Conservation (phyloP, 495 filamentous ascomycete genomes). For the Penicillium manginii region DNA sequence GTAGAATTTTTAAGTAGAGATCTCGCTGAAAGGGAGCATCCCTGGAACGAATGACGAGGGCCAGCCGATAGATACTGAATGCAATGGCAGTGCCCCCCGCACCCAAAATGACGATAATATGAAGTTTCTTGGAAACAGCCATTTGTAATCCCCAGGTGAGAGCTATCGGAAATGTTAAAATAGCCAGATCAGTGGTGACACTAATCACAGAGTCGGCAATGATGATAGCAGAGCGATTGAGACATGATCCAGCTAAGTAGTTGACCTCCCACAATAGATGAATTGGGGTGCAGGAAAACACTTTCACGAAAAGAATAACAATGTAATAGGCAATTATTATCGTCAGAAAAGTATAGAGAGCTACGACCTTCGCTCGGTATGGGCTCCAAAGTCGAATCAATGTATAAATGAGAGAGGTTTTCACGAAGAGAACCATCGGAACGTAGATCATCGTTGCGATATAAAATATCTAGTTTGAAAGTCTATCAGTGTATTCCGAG, state of each 20-base stretch:
- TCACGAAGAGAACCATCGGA: slow-evolving; percentile 37
- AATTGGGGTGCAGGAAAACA: slow-evolving; percentile 38
- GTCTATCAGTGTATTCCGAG: background rate
- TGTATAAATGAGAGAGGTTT: slow-evolving; percentile 37
- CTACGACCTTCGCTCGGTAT: slow-evolving; percentile 24
- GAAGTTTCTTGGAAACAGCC: slow-evolving; percentile 30
- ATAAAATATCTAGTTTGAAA: slow-evolving; percentile 16
- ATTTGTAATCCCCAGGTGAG: slow-evolving; percentile 38
- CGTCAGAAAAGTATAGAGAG: slow-evolving; percentile 29
- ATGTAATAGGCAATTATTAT: slow-evolving; percentile 36
- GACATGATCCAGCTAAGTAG: slow-evolving; percentile 18
- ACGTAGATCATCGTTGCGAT: slow-evolving; percentile 36
- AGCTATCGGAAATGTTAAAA: slow-evolving; percentile 35
- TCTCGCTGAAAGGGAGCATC: slow-evolving; percentile 13
- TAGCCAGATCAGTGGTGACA: slow-evolving; percentile 36
- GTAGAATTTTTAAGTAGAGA: slow-evolving; percentile 5
- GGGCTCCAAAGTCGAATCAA: slow-evolving; percentile 37
- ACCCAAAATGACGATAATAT: slow-evolving; percentile 31
- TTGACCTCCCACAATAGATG: slow-evolving; percentile 29
- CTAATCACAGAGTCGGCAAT: slow-evolving; percentile 37
- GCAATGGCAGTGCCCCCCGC: slow-evolving; percentile 37
- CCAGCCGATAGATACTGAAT: slow-evolving; percentile 37
- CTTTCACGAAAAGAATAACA: slow-evolving; percentile 34
- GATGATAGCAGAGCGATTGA: slow-evolving; percentile 34
- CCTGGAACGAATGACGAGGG: slow-evolving; percentile 26